Base-by-base conservation (phyloP, 495 filamentous ascomycete species). In the Rhypophila decipiens region DNA sequence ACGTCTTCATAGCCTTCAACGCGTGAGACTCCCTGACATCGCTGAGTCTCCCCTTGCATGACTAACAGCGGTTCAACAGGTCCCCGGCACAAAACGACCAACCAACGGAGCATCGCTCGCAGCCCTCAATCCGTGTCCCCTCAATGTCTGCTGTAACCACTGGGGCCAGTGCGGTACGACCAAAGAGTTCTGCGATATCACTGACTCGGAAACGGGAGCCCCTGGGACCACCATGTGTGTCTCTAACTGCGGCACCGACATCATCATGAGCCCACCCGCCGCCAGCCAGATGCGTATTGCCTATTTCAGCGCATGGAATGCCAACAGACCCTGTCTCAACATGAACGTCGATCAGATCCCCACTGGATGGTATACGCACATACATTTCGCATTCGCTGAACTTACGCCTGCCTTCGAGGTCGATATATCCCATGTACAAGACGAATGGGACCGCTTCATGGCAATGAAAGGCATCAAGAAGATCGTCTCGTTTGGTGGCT, bases 141-240 rank as follows among this genome's bases (percentile, higher is more conserved):
- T 69, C 13, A 66, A 66, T 31, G 61, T 51, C 3, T 68, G 65
- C 42, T 52, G 49, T 39, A 31, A 52, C 35, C 19, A 24, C 3
- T 52, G 49, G 49, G 49, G 24, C 13, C 43, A 47, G 23, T 79
- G 76, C 46, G 77, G 77, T 13, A 73, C 54, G 2, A 72, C 66
- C 0, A 21, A 24, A 0, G 72, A 78, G 1, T 79, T 76, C 48
- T 81, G 76, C 13, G 27, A 31, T 13, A 31, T 31, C 44, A 67
- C 50, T 5, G 41, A 53, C 8, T 50, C 57, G 5, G 37, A 24
- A 21, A 64, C 56, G 8, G 70, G 67, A 1, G 55, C 61, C 1
- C 72, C 72, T 0, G 73, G 73, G 0, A 71, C 69, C 0, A 45
- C 65, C 1, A 22, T 46, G 17, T 35, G 42, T 0, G 58, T 31